phyloP scores from a whole-genome alignment of 768 basidiomycete genomes.

The Lactifluus pinguis region DNA sequence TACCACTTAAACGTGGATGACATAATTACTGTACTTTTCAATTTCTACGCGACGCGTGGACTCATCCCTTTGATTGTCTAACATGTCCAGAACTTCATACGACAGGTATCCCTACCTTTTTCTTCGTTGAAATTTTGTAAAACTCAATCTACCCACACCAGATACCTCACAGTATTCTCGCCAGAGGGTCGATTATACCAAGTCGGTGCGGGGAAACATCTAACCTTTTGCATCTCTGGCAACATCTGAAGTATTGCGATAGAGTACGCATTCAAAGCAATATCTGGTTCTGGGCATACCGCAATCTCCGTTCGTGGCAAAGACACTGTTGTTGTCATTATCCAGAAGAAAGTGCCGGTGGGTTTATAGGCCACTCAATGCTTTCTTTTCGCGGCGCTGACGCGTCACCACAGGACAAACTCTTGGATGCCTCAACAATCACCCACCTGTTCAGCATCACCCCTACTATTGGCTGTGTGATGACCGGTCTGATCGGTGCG shows the following conservation, averaged over 20 bases:
- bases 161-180: slow-evolving; percentile 95
- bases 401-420: slow-evolving; percentile 66
- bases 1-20: not conserved
- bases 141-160: slow-evolving; percentile 21
- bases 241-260: not conserved
- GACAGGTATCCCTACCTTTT: slow-evolving; percentile 48
- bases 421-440: slow-evolving; percentile 87
- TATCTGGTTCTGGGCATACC: slow-evolving; percentile 93
- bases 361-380: slow-evolving; percentile 3
- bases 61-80: slow-evolving; percentile 8
- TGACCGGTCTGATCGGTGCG: slow-evolving; percentile 94
- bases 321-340: slow-evolving; percentile 92
- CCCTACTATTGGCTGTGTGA: slow-evolving; percentile 92
- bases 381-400: not conserved
- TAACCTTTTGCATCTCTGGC: too few relatives aligned
- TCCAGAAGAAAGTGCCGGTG: slow-evolving; percentile 97
- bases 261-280: slow-evolving; percentile 99
- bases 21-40: not conserved
- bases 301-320: slow-evolving; percentile 88
- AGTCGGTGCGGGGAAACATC: slow-evolving; percentile 62
- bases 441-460: slow-evolving; percentile 96
- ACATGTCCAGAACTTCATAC: slow-evolving; percentile 92
- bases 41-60: too few relatives aligned
- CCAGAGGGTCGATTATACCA: slow-evolving; percentile 97
- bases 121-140: not conserved